Evolutionary conservation across 768 basidiomycete species (phyloP).

Genomic region (Harrya chromipes): DNA sequence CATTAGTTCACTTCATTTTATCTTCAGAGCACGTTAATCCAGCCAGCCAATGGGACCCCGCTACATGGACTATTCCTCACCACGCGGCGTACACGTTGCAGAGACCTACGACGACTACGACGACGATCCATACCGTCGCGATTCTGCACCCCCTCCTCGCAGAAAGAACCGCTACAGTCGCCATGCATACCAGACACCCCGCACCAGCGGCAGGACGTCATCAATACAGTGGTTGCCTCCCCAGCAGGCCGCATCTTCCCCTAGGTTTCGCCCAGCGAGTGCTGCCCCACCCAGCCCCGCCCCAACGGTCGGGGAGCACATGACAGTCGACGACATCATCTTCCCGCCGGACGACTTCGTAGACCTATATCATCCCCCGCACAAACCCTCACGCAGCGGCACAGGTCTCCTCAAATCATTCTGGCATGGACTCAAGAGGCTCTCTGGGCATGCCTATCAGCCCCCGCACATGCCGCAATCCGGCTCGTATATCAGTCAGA

Average conservation of each 20-base stretch:
- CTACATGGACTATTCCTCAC: conserved; percentile 19
- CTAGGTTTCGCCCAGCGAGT: conserved; percentile 12
- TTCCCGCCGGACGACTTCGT: conserved; percentile 1
- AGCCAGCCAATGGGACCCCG: conserved; percentile 23
- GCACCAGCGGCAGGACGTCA: not conserved
- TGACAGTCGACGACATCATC: conserved; percentile 21
- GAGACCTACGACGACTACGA: conserved; percentile 10
- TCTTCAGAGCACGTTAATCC: not conserved
- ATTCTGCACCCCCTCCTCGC: not conserved
- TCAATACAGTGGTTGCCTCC: conserved; percentile 5
- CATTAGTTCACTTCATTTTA: too few relatives aligned
- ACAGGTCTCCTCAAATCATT: conserved; percentile 27
- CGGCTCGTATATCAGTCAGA: conserved; percentile 2
- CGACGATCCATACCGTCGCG: conserved; percentile 8
- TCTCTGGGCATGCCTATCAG: conserved; percentile 15
- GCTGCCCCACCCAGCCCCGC: conserved; percentile 19
- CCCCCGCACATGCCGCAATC: conserved; percentile 4
- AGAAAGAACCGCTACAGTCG: conserved; percentile 23
- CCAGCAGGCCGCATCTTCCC: conserved; percentile 6
- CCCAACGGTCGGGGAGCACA: conserved; percentile 29
- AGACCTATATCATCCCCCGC: conserved; percentile 7
- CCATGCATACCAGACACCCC: conserved; percentile 19
- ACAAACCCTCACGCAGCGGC: conserved; percentile 3
- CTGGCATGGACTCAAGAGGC: conserved; percentile 33
- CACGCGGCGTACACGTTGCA: conserved; percentile 23